Evolutionary conservation across 2,329 filamentous ascomycete species (phyloP).

Genomic region (Talaromyces sp.): DNA sequence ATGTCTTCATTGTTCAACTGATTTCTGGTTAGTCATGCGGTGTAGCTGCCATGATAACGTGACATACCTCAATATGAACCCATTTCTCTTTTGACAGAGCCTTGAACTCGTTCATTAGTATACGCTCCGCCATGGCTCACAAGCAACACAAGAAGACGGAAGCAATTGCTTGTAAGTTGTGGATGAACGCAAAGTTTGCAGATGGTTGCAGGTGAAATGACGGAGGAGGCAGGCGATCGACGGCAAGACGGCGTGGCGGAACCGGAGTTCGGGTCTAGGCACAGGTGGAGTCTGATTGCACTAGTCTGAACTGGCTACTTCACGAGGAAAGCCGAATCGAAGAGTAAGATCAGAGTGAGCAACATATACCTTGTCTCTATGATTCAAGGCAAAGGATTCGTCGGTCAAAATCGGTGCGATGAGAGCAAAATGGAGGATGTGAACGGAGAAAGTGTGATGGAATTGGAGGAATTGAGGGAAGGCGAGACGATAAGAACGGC

Average conservation of each 20-base stretch:
- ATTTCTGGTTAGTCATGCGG: not conserved
- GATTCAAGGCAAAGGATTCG: not conserved
- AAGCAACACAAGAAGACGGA: not conserved
- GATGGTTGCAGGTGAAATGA: not conserved
- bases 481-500: not conserved
- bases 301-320: not conserved
- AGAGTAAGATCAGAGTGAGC: not conserved
- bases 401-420: not conserved
- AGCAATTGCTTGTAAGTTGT: not conserved
- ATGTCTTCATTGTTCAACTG: slow-evolving; percentile 78
- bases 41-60: not conserved
- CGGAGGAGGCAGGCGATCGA: not conserved
- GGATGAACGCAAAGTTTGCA: not conserved
- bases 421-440: not conserved
- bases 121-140: slow-evolving; percentile 57
- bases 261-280: not conserved
- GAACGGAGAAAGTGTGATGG: not conserved
- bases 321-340: not conserved
- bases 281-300: not conserved
- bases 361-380: not conserved
- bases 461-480: not conserved
- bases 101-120: slow-evolving; percentile 86
- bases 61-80: slow-evolving; percentile 78
- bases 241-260: not conserved
- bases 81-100: slow-evolving; percentile 83